Conservation (phyloP, 2,329 filamentous ascomycete genomes). For the Leptographium radiaticola region DNA sequence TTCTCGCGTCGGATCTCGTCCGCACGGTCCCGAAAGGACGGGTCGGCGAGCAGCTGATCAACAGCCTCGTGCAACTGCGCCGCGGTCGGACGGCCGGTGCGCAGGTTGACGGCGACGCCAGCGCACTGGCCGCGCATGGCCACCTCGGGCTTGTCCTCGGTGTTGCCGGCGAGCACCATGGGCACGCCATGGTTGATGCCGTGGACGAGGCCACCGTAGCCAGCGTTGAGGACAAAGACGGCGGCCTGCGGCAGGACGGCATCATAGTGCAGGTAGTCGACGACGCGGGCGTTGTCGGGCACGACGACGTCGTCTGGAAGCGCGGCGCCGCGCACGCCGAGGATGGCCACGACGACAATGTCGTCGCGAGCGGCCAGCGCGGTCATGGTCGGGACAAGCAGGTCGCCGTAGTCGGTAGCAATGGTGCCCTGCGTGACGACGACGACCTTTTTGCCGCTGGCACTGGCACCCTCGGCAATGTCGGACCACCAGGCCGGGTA, state of each 20-base stretch:
- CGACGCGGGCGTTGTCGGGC: slow-evolving; percentile 24
- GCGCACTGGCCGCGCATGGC: slow-evolving; percentile 26
- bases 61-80: slow-evolving; percentile 14
- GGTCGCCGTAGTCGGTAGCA: slow-evolving; percentile 22
- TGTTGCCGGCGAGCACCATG: slow-evolving; percentile 29
- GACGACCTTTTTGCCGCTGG: slow-evolving; percentile 24
- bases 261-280: slow-evolving; percentile 37
- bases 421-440: slow-evolving; percentile 35
- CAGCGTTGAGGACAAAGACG: slow-evolving; percentile 34
- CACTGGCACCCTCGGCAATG: slow-evolving; percentile 13
- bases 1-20: slow-evolving; percentile 12
- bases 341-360: slow-evolving; percentile 18
- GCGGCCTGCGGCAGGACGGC: slow-evolving; percentile 28
- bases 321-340: slow-evolving; percentile 2
- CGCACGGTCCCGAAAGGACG: slow-evolving; percentile 18
- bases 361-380: slow-evolving; percentile 28
- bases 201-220: slow-evolving; percentile 34
- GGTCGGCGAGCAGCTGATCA: slow-evolving; percentile 18
- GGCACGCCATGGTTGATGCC: slow-evolving; percentile 31
- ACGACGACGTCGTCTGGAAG: background rate
- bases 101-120: slow-evolving; percentile 31
- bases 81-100: slow-evolving; percentile 12
- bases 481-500: slow-evolving; percentile 33
- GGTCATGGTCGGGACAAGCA: slow-evolving; percentile 30
- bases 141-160: slow-evolving; percentile 28